These are phyloP conservation scores for Paramecium sexaurelia DNA, from an alignment of 73 alveolate genomes.

Conservation along the genomic window DNA sequence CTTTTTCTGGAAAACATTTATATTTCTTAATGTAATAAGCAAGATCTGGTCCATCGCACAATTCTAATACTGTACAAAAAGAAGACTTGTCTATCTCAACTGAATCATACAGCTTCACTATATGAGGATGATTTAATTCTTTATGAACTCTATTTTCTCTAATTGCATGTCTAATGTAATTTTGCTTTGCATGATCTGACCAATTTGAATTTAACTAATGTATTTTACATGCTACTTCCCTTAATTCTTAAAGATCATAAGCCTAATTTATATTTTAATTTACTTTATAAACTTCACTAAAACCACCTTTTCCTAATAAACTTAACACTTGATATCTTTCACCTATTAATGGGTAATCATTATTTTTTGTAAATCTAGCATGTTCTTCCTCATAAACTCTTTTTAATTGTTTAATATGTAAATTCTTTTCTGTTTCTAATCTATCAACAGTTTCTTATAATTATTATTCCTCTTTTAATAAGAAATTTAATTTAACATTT, in stretches of 20 bases:
- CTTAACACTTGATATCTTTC: constrained; percentile 67
- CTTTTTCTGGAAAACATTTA: constrained; percentile 82
- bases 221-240: constrained; percentile 77
- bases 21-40: constrained; percentile 80
- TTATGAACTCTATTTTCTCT: constrained; percentile 86
- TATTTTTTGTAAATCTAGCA: constrained; percentile 41
- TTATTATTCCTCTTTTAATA: constrained; percentile 80
- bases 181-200: constrained; percentile 69
- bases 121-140: constrained; percentile 81
- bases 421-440: constrained; percentile 80
- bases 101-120: constrained; percentile 84
- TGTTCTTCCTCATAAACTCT: constrained; percentile 78
- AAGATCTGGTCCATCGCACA: constrained; percentile 90
- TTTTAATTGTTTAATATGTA: constrained; percentile 73
- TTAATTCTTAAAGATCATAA: constrained; percentile 71
- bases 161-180: constrained; percentile 84
- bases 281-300: constrained; percentile 79
- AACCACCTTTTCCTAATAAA: constrained; percentile 77
- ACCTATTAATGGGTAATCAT: constrained; percentile 68
- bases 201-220: constrained; percentile 69
- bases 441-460: constrained; percentile 73
- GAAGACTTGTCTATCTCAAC: constrained; percentile 90
- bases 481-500: constrained; percentile 57
- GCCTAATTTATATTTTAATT: constrained; percentile 32
- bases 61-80: constrained; percentile 85